A percentile compares a stretch with the other conserved stretches of the same genome.
These are phyloP conservation scores for Hymenoscyphus infarciens DNA, from an alignment of 2,329 filamentous ascomycete genomes.

Conservation along the genomic window DNA sequence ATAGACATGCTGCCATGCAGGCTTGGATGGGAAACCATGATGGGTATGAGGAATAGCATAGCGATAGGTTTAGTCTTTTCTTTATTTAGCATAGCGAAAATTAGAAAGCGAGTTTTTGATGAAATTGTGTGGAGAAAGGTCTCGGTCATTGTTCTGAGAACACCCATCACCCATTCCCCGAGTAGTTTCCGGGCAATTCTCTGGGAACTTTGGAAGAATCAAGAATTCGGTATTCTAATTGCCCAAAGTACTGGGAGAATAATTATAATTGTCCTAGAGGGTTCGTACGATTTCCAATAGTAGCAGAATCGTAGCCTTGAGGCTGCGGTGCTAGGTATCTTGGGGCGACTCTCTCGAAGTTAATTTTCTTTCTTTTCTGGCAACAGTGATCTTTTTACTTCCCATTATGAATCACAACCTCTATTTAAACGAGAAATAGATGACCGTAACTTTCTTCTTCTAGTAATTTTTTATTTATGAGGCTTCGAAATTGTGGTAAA, in stretches of 20 bases:
- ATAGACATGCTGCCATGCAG: constrained; percentile 16
- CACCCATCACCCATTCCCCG: too few relatives aligned
- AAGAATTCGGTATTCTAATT: too few relatives aligned
- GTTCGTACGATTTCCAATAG: too few relatives aligned
- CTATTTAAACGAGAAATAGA: background rate
- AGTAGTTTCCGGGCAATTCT: background rate
- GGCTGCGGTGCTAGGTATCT: too few relatives aligned
- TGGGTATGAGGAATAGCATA: constrained; percentile 9
- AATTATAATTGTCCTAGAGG: too few relatives aligned
- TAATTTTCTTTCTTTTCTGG: background rate
- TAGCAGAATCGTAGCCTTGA: too few relatives aligned
- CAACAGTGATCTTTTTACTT: too few relatives aligned
- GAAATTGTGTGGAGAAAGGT: background rate
- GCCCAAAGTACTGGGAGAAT: too few relatives aligned
- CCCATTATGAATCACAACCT: background rate
- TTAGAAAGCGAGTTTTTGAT: constrained; percentile 6
- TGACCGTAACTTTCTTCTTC: too few relatives aligned
- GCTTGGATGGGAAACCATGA: constrained; percentile 11
- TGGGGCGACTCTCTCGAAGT: background rate
- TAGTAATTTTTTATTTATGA: background rate
- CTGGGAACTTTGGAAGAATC: background rate
- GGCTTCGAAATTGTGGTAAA: background rate
- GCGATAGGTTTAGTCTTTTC: background rate
- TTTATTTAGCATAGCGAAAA: constrained; percentile 20
- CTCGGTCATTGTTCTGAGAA: too few relatives aligned